Base-by-base conservation (phyloP, 331 rosid species). In the Quercus tomentella region DNA sequence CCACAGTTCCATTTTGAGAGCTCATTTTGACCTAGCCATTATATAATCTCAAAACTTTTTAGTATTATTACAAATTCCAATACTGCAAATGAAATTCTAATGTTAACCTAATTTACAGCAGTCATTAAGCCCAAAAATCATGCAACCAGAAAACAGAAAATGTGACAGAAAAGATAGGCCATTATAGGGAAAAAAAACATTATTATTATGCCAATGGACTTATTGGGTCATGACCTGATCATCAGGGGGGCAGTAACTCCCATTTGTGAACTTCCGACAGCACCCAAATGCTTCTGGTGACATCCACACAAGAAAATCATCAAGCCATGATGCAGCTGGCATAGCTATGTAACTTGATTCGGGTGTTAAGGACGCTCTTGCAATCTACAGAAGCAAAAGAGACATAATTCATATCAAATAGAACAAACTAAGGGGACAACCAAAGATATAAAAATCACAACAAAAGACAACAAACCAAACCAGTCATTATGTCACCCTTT, bases 261-360 rank as follows among this genome's bases (percentile, higher is more conserved):
- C 94, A 87, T 93, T 91, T 12, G 86, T 90, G 85, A 96, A 96
- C 88, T 96, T 96, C 84, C 98, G 88, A 88, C 99, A 96, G 90
- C 99, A 96, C 73, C 99, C 99, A 91, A 96, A 96, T 83, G 99
- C 99, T 86, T 96, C 98, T 67, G 99, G 99, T 81, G 99, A 96
- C 76, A 93, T 83, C 99, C 99, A 96, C 79, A 96, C 97, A 75
- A 96, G 98, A 87, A 88, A 96, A 87, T 96, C 99, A 90, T 96
- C 99, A 69, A 96, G 99, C 99, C 99, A 96, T 15, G 99, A 96
- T 76, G 99, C 99, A 82, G 99, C 99, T 56, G 99, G 97, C 89
- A 93, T 96, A 72, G 99, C 94, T 69, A 96, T 89, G 89, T 91
- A 96, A 88, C 96, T 96, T 67, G 94, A 82, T 35, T 88, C 96